Evolutionary conservation across 176 grass and related monocot species (phyloP), one percentile per base, ranked within the genome.

Genomic region (Pontederia paniculata): DNA sequence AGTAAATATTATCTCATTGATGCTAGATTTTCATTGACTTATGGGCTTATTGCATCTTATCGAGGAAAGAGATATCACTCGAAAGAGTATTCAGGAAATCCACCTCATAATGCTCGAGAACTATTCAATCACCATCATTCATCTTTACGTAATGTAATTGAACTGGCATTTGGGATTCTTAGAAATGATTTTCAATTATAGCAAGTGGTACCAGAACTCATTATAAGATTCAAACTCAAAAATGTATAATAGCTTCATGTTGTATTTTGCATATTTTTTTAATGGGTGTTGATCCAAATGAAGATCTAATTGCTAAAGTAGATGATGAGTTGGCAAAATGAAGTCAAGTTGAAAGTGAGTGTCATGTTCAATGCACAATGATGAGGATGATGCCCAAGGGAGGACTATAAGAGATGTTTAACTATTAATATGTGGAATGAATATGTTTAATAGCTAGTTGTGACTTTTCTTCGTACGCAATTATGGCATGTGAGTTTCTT

Each of bases 1-100:
- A 49, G 52, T 50, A 50, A 61, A 42, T 72, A 28, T 10, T 72
- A 72, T 72, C 19, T 72, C 42, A 43, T 72, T 17, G 69, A 72
- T 72, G 56, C 44, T 4, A 54, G 42, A 12, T 72, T 48, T 31
- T 46, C 43, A n/a, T 14, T 50, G n/a, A 62, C 7, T 18, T 49
- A 18, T 42, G 23, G 56, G 5, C 13, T 72, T 11, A 47, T 57
- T 19, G 45, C n/a, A 44, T n/a, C 52, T 45, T 70, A 56, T 70
- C 25, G 25, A 31, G 25, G 25, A 31, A 5, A 31, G 25, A 31
- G 1, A 31, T 31, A 31, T 31, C 25, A 31, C 25, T 31, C 5
- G 25, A 31, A 31, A 31, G 25, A 31, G 25, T 31, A 31, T 31
- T 31, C 25, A 31, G 25, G 5, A 70, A 37, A 57, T 45, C 14